These are phyloP conservation scores for Fallopia convolvulus DNA, from an alignment of 148 eudicot genomes.

Conservation along the genomic window DNA sequence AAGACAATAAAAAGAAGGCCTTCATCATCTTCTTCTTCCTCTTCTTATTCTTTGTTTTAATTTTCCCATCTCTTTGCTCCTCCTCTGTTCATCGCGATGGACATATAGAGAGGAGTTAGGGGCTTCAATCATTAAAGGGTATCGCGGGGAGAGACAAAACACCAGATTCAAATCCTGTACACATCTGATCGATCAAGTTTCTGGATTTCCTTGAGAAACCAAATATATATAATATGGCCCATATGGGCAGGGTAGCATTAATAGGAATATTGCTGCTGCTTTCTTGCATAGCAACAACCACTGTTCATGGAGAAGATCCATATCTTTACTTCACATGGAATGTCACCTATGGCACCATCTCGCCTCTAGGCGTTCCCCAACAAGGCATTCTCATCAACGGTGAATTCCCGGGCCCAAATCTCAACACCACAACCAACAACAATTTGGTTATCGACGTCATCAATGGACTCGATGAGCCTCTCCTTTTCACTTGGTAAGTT, in stretches of 20 bases:
- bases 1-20: not conserved
- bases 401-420: slow-evolving; percentile 22
- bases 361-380: slow-evolving; percentile 20
- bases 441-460: slow-evolving; percentile 19
- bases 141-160: not conserved
- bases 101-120: not conserved
- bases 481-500: slow-evolving; percentile 21
- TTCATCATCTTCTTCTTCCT: not conserved
- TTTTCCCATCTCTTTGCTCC: not conserved
- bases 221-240: not conserved
- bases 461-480: slow-evolving; percentile 25
- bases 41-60: not conserved
- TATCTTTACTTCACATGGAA: slow-evolving; percentile 21
- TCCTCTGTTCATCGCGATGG: not conserved
- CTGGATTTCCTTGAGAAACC: not conserved
- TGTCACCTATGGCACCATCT: slow-evolving; percentile 19
- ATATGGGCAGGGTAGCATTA: not conserved
- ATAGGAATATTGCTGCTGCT: not conserved
- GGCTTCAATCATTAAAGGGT: not conserved
- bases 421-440: slow-evolving; percentile 23
- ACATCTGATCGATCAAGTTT: not conserved
- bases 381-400: slow-evolving; percentile 27
- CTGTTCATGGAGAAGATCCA: slow-evolving; percentile 19
- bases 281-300: not conserved
- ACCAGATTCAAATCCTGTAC: not conserved